Evolutionary conservation across 257 asterid genomes (phyloP).

Genomic region (Leptodermis oblonga): DNA sequence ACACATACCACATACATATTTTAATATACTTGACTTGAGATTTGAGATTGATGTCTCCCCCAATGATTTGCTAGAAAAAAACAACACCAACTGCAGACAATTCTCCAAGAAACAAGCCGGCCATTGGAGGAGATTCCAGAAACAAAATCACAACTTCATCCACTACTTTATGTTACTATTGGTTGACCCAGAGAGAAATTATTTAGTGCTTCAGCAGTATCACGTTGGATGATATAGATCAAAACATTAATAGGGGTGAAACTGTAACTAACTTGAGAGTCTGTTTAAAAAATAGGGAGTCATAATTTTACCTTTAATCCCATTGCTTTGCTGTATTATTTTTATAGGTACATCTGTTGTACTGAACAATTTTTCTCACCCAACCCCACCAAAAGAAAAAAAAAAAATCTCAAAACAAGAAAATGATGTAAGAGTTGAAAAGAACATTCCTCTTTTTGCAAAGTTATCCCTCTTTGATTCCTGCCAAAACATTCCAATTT

Average conservation of each 20-base stretch:
- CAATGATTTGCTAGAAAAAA: background rate
- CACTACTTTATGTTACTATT: background rate
- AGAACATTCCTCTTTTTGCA: background rate
- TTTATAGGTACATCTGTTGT: no score
- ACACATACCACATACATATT: no score
- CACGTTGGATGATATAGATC: no score
- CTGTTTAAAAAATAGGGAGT: no score
- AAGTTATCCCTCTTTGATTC: background rate
- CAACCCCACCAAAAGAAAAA: no score
- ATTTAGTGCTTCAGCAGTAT: no score
- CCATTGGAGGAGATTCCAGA: background rate
- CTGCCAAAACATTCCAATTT: background rate
- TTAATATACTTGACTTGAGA: background rate
- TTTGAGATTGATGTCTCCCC: background rate
- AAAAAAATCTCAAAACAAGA: background rate
- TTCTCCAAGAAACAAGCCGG: conserved; percentile 6
- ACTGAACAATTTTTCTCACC: no score
- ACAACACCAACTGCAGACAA: background rate
- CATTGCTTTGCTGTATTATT: no score
- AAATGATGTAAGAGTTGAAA: background rate
- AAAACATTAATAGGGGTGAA: no score
- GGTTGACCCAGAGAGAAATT: no score
- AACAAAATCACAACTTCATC: conserved; percentile 4
- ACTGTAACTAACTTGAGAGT: no score
- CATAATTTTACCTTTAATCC: no score